Evolutionary conservation across 495 filamentous ascomycete species (phyloP).

Genomic region (Lasiosphaeria ovina): DNA sequence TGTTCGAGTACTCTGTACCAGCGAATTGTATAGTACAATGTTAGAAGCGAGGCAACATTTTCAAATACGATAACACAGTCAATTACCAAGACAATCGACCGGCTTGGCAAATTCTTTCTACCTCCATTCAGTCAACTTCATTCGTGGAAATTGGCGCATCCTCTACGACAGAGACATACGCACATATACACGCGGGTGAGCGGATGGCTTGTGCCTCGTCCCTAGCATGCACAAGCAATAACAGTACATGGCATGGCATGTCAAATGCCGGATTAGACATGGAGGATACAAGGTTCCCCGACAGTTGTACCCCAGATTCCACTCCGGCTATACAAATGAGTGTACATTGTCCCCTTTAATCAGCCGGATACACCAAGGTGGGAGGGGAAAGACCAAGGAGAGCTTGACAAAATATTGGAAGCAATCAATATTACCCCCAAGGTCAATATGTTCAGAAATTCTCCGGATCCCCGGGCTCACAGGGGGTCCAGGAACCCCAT

Average conservation of each 20-base stretch:
- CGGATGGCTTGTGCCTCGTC: not conserved
- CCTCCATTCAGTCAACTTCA: no score
- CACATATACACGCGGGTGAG: not conserved
- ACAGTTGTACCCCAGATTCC: constrained; percentile 7
- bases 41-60: no score
- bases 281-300: constrained; percentile 8
- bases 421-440: constrained; percentile 1
- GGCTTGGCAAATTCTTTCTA: no score
- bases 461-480: not conserved
- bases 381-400: constrained; percentile 6
- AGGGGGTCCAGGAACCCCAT: not conserved
- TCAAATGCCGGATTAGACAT: constrained; percentile 5
- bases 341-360: constrained; percentile 5
- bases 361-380: constrained; percentile 13
- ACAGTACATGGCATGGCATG: not conserved
- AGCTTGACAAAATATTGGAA: not conserved
- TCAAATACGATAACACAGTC: no score
- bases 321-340: not conserved
- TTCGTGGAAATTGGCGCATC: no score
- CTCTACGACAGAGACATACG: not conserved
- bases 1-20: no score
- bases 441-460: constrained; percentile 9
- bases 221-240: not conserved
- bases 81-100: no score
- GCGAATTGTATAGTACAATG: no score